Evolutionary conservation across 768 basidiomycete genomes (phyloP).

Genomic region (Boletus barrowsii): DNA sequence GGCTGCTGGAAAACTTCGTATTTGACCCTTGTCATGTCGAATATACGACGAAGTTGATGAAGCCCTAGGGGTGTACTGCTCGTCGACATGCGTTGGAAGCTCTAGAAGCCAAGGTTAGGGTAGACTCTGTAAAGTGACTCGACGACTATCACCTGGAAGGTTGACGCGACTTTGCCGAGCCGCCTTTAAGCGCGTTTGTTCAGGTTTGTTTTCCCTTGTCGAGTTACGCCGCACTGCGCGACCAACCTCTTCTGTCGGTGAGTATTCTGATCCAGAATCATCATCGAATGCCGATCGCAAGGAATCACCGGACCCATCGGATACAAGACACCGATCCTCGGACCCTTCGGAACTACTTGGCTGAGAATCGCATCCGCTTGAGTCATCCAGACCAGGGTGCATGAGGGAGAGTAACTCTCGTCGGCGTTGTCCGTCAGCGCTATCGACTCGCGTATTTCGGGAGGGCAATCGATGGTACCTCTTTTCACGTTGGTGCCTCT

Average conservation of each 20-base stretch:
- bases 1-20: neutral
- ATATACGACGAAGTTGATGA: slow-evolving; percentile 2
- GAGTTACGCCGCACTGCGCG: neutral
- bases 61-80: slow-evolving; percentile 21
- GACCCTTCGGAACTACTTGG: slow-evolving; percentile 15
- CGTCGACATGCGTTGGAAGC: slow-evolving; percentile 2
- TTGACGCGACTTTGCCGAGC: slow-evolving; percentile 6
- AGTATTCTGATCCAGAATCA: slow-evolving; percentile 33
- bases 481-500: slow-evolving; percentile 11
- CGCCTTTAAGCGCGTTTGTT: slow-evolving; percentile 3
- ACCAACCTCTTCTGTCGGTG: slow-evolving; percentile 22
- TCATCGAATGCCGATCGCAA: slow-evolving; percentile 15
- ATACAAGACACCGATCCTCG: slow-evolving; percentile 11
- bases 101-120: slow-evolving; percentile 9
- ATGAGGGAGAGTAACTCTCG: slow-evolving; percentile 17
- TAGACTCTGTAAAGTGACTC: slow-evolving; percentile 2
- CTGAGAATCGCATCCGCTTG: slow-evolving; percentile 18
- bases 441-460: neutral
- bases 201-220: slow-evolving; percentile 3
- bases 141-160: slow-evolving; percentile 3
- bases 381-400: slow-evolving; percentile 3
- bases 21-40: slow-evolving; percentile 4
- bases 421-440: slow-evolving; percentile 13
- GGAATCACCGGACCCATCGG: slow-evolving; percentile 21
- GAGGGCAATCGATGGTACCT: slow-evolving; percentile 12